Conservation (phyloP, 768 basidiomycete genomes). For the Tulasnella sp. region DNA sequence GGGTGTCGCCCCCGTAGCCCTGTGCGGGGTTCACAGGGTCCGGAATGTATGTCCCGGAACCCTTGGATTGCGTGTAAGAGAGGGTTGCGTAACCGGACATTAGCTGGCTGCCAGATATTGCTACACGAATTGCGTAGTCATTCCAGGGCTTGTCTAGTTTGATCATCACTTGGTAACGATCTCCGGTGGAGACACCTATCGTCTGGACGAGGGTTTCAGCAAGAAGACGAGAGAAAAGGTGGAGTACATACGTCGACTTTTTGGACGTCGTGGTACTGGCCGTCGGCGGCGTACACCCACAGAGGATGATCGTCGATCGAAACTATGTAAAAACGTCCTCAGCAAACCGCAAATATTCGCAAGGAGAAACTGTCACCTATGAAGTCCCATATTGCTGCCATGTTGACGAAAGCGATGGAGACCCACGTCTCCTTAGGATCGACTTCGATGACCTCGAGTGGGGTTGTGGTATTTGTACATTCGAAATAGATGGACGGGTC, state of each 20-base stretch:
- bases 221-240: not conserved
- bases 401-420: constrained; percentile 4
- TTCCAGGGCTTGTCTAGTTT: not conserved
- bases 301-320: not conserved
- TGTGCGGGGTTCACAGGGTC: not conserved
- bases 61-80: not conserved
- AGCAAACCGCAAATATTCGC: not conserved
- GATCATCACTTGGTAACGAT: constrained; percentile 9
- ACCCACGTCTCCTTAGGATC: constrained; percentile 3
- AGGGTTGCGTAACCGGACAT: constrained; percentile 10
- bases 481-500: not conserved
- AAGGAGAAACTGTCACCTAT: not conserved
- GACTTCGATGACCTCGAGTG: constrained; percentile 1
- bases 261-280: constrained; percentile 5
- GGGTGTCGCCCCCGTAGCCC: not conserved
- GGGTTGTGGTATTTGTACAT: constrained; percentile 7
- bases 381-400: not conserved
- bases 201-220: not conserved
- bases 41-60: not conserved
- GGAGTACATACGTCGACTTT: constrained; percentile 8
- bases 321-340: not conserved
- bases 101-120: not conserved
- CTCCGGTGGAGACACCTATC: not conserved
- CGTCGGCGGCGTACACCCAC: constrained; percentile 8
- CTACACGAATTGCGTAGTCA: constrained; percentile 9